Base-by-base conservation (phyloP, 2,329 filamentous ascomycete genomes). In the Fusarium algeriense region DNA sequence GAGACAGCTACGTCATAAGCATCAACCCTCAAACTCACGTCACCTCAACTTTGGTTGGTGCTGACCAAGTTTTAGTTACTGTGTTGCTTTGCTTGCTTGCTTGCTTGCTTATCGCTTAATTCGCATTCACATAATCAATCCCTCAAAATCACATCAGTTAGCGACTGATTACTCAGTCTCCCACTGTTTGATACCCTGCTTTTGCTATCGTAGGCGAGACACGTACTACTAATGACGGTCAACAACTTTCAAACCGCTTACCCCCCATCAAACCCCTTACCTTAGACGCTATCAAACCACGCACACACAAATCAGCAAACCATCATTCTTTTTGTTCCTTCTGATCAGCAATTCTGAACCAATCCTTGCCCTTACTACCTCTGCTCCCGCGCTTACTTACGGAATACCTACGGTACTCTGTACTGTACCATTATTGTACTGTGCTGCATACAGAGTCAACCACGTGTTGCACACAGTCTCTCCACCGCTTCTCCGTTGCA, bases 381-480 rank as follows among this genome's bases (percentile, higher is more conserved):
- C 35, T 44, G 20, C 38, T 43, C 35, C 49, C 32, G 48, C 48
- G 55, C 64, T 67, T 66, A 53, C 63, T 60, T 17, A 26, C 62
- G 30, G 20, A 23, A 23, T 23, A 23, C 20, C 20, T 23, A 6
- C 23, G 23, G 23, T 23, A 23, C 23, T 23, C 23, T 23, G n/a
- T 46, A 26, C 26, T 48, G 46, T 41, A 35, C 40, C 14, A 26
- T 38, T 41, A 32, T 37, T 43, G 34, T 41, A 41, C 40, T 20
- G 35, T 38, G 40, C 49, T 69, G 56, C 69, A 69, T 73, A 73
- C 60, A 66, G 61, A 59, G 55, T 67, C 50, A 69, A 73, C 72
- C 72, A 71, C 72, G 72, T 75, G 71, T 75, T 74, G 60, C 48
- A 53, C 67, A 55, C 52, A 35, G 26, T 58, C 55, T 60, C 64